Conservation (phyloP, 139 green algal species). For the Zygnema cylindricum region DNA sequence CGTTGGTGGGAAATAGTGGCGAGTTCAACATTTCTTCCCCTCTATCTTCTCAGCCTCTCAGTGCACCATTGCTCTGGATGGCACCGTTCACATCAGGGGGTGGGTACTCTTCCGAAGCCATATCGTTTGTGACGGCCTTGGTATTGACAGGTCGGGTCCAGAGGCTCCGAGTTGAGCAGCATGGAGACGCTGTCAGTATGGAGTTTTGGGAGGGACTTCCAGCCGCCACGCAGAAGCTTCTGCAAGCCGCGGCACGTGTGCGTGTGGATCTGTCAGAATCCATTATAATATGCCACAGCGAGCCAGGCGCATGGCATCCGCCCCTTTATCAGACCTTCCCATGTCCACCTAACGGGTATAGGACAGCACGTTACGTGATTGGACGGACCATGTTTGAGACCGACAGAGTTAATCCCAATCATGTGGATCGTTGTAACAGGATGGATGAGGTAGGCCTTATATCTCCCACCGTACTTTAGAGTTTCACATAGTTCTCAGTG, state of each 20-base stretch:
- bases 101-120: slow-evolving; percentile 58
- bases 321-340: slow-evolving; percentile 53
- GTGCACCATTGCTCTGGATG: slow-evolving; percentile 39
- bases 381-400: slow-evolving; percentile 70
- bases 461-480: no score
- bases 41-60: not conserved
- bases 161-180: slow-evolving; percentile 34
- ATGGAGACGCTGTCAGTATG: slow-evolving; percentile 35
- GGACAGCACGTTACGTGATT: slow-evolving; percentile 14
- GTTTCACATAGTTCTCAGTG: no score
- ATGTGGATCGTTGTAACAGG: slow-evolving; percentile 61
- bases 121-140: slow-evolving; percentile 36
- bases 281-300: slow-evolving; percentile 61
- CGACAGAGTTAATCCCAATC: slow-evolving; percentile 46
- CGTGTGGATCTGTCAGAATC: slow-evolving; percentile 13
- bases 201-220: slow-evolving; percentile 47
- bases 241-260: not conserved
- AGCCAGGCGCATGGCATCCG: slow-evolving; percentile 63
- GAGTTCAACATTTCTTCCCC: not conserved
- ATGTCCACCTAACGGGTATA: slow-evolving; percentile 55
- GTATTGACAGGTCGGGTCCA: not conserved
- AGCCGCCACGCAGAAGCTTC: not conserved
- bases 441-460: slow-evolving; percentile 63
- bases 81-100: slow-evolving; percentile 55
- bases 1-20: not conserved